Base-by-base conservation (phyloP, 2,329 filamentous ascomycete species). In the Sporothrix phasma region DNA sequence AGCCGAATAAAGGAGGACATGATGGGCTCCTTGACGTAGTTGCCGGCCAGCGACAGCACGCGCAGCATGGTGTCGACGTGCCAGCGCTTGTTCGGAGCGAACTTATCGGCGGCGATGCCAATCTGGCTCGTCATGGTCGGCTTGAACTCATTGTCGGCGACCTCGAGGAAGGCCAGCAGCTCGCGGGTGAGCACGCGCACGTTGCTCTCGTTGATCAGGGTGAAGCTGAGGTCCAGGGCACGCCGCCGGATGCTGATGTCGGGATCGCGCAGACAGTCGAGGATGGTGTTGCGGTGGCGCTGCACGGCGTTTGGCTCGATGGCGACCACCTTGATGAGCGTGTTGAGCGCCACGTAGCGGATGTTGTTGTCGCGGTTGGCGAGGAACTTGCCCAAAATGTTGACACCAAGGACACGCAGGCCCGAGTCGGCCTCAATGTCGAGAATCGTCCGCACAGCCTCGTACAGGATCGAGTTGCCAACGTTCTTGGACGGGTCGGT, bases 341-440 rank as follows among this genome's bases (percentile, higher is more conserved):
- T 99, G 76, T 99, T 99, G 61, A 99, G 81, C 19, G 94, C 94
- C 61, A 99, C 94, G 73, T 99, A 99, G 75, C 94, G 88, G 71
- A 99, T 99, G 74, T 99, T 99, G 81, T 99, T 99, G 77, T 99
- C 94, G 70, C 93, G 88, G 79, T 99, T 99, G n/a, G 92, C 88
- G 67, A 99, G 78, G 77, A 99, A 99, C 74, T 77, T 99, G 74
- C 95, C 94, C 26, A 99, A 84, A 69, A 99, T 99, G 74, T 99
- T 99, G 70, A 99, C 94, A 72, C 94, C 94, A 29, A 99, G 82
- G 24, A 99, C 94, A 60, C 95, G 84, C 67, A 99, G 79, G 41
- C 94, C 93, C 10, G 94, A 96, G 73, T 99, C 95, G 24, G 94
- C 95, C 76, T 99, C 94, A 62, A 99, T 97, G 70, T 99, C 94